Base-by-base conservation (phyloP, 495 filamentous ascomycete genomes). In the Aspergillus indologenus region DNA sequence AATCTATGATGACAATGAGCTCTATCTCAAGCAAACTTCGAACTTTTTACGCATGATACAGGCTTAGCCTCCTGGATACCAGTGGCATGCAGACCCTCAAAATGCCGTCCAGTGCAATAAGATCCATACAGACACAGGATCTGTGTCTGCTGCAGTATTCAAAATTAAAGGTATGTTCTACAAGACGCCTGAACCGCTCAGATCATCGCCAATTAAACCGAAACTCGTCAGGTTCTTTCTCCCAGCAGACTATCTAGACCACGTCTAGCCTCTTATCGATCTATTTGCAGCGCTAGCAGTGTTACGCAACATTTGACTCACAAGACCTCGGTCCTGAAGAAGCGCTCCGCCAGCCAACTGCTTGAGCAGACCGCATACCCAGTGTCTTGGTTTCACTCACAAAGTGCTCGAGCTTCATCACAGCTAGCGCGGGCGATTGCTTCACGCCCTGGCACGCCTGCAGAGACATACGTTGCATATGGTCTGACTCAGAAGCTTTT, bases 401-500 rank as follows among this genome's bases (percentile, higher is more conserved):
- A 54, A 53, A 45, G 45, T 60, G 45, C 44, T 58, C 54, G 60
- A 24, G 42, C 57, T 26, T 57, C 62, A 56, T 67, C 79, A 52
- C 61, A 69, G 55, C 57, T 75, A 56, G 67, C 71, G 19, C 70
- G 65, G 45, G 61, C 68, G 72, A 65, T 73, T 1, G 59, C 62
- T 31, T 68, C 69, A 1, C 65, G 67, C 12, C 69, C 74, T 15
- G 73, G 73, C 17, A 74, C 65, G 5, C 68, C 82, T 0, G 81
- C 81, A 12, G 85, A 90, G 58, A 87, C 85, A 1, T 95, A 94
- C 67, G 77, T 87, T 29, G 89, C 89, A 15, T 91, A 90, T 65
- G 84, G 83, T 55, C 83, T 85, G 53, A 96, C 91, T 20, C 86
- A 94, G 73, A 79, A 81, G 51, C 78, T 96, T 21, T 90, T 89